Evolutionary conservation across 192 early-diverging fungal species (phyloP).

Genomic region (Mortierella claussenii): DNA sequence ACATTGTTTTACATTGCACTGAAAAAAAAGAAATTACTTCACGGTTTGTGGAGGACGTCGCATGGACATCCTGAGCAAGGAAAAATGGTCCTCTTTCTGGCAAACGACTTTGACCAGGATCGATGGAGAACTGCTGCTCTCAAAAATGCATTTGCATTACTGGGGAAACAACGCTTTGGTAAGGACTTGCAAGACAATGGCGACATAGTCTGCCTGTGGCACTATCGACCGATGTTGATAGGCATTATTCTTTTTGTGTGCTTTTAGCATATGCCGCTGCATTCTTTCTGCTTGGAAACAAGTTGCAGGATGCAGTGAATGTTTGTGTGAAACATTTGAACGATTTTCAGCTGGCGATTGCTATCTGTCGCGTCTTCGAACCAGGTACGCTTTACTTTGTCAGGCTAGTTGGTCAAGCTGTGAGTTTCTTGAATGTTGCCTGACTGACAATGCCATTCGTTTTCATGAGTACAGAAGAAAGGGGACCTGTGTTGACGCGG

Average conservation of each 20-base stretch:
- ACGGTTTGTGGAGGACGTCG: constrained; percentile 91
- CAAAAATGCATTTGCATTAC: constrained; percentile 98
- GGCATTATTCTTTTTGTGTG: constrained; percentile 10
- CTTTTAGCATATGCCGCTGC: constrained; percentile 87
- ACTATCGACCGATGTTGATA: no score
- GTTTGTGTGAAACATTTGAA: constrained; percentile 92
- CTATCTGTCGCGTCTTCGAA: constrained; percentile 92
- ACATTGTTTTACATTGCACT: constrained; percentile 92
- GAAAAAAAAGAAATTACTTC: constrained; percentile 88
- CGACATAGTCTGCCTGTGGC: no score
- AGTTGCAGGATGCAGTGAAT: constrained; percentile 89
- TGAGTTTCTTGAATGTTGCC: no score
- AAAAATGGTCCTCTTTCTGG: constrained; percentile 91
- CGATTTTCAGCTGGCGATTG: constrained; percentile 92
- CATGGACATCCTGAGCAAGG: constrained; percentile 84
- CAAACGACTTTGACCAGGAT: constrained; percentile 90
- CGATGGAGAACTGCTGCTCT: constrained; percentile 93
- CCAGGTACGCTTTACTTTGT: constrained; percentile 67
- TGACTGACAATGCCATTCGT: no score
- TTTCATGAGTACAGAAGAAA: no score
- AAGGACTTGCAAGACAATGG: no score
- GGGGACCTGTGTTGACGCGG: constrained; percentile 34
- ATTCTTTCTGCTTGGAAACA: constrained; percentile 93
- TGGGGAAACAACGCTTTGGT: constrained; percentile 95
- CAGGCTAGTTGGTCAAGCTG: no score